These are phyloP conservation scores for Rhodotorula sp. DNA, from an alignment of 1,284 basidiomycete species.

Conservation along the genomic window DNA sequence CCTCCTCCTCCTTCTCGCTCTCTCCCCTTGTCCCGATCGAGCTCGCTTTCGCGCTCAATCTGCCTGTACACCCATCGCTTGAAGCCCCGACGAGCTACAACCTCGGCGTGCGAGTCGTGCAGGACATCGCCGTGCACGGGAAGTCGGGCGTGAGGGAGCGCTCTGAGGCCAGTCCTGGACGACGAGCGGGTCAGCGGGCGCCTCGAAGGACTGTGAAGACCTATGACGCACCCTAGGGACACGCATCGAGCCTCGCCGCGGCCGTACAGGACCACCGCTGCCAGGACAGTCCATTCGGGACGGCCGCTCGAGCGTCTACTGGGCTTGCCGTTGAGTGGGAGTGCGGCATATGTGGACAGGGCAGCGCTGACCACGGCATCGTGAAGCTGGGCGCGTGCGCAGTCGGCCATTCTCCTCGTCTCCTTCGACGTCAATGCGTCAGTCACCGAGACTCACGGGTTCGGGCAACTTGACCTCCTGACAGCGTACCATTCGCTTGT, in stretches of 20 bases:
- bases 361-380: slow-evolving; percentile 11
- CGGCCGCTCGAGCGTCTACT: slow-evolving; percentile 47
- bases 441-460: too few species aligned
- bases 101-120: slow-evolving; percentile 88
- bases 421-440: too few species aligned
- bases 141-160: slow-evolving; percentile 66
- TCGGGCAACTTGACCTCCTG: too few species aligned
- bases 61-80: slow-evolving; percentile 78
- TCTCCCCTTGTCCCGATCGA: slow-evolving; percentile 55
- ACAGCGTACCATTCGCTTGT: too few species aligned
- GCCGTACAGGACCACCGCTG: slow-evolving; percentile 38
- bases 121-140: slow-evolving; percentile 73
- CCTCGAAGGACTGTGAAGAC: not conserved
- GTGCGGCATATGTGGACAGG: slow-evolving; percentile 41
- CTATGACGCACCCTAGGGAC: slow-evolving; percentile 35
- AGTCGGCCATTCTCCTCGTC: not conserved
- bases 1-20: slow-evolving; percentile 39
- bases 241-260: slow-evolving; percentile 18
- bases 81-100: slow-evolving; percentile 75
- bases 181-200: too few species aligned
- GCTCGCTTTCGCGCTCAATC: slow-evolving; percentile 47
- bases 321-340: slow-evolving; percentile 50
- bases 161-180: slow-evolving; percentile 77
- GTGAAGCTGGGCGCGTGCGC: not conserved
- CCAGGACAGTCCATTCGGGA: slow-evolving; percentile 53